phyloP scores from a whole-genome alignment of 78 protist genomes.

The Dictyostelium purpureum region DNA sequence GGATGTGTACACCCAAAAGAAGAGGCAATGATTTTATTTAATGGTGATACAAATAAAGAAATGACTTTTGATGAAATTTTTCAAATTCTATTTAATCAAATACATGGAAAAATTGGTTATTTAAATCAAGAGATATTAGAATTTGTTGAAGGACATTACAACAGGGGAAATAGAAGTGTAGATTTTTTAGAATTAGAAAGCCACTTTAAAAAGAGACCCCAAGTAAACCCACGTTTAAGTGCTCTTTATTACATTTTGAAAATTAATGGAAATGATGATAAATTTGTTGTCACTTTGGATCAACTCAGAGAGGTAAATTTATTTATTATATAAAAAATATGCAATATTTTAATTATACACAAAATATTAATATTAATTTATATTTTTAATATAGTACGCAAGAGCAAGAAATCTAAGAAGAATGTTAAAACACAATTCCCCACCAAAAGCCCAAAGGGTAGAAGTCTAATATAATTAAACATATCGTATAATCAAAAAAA shows the following conservation, averaged over 20 bases:
- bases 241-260: not conserved
- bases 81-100: not conserved
- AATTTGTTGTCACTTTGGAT: not conserved
- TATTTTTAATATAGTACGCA: too few species aligned
- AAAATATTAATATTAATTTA: too few species aligned
- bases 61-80: not conserved
- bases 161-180: not conserved
- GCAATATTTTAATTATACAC: too few species aligned
- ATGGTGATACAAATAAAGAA: not conserved
- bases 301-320: not conserved
- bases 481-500: too few species aligned
- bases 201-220: not conserved
- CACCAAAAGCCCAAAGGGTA: too few species aligned
- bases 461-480: too few species aligned
- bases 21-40: not conserved
- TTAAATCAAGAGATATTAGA: not conserved
- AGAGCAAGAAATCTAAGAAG: too few species aligned
- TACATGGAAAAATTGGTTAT: not conserved
- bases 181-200: not conserved
- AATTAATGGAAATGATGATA: slow-evolving; percentile 9
- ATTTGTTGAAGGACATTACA: not conserved
- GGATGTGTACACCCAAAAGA: not conserved
- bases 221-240: not conserved
- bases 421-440: too few species aligned
- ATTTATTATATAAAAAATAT: too few species aligned